Evolutionary conservation across 75 land plant species (phyloP).

Genomic region (Chamaecyparis obtusa): DNA sequence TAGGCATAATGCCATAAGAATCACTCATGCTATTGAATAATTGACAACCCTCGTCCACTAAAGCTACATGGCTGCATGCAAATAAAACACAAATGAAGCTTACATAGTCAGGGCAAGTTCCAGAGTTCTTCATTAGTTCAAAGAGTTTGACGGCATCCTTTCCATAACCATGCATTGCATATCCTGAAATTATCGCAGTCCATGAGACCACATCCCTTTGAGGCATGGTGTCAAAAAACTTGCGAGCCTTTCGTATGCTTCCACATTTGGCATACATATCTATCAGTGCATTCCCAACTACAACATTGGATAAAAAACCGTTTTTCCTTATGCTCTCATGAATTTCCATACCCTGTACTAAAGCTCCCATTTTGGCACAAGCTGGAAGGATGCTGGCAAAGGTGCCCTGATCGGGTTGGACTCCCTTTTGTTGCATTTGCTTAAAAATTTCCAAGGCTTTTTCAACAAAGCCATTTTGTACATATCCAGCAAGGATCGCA

Average conservation of each 20-base stretch:
- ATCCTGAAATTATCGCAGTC: neutral
- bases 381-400: conserved; percentile 25
- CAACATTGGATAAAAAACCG: too few relatives aligned
- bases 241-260: conserved; percentile 13
- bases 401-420: conserved; percentile 16
- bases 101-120: neutral
- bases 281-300: neutral
- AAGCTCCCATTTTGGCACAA: conserved; percentile 15
- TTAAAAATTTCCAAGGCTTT: too few relatives aligned
- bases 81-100: neutral
- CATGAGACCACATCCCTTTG: neutral
- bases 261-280: conserved; percentile 36
- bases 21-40: conserved; percentile 11
- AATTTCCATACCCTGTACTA: conserved; percentile 10
- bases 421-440: conserved; percentile 4
- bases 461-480: too few relatives aligned
- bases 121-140: too few relatives aligned
- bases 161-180: neutral
- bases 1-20: conserved; percentile 11
- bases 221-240: neutral
- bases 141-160: conserved; percentile 5
- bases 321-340: too few relatives aligned
- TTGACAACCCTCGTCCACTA: neutral
- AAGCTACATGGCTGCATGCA: conserved; percentile 3
- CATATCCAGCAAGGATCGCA: too few relatives aligned